Evolutionary conservation across 2,329 filamentous ascomycete species (phyloP).

Genomic region (Microascus cirrosus): DNA sequence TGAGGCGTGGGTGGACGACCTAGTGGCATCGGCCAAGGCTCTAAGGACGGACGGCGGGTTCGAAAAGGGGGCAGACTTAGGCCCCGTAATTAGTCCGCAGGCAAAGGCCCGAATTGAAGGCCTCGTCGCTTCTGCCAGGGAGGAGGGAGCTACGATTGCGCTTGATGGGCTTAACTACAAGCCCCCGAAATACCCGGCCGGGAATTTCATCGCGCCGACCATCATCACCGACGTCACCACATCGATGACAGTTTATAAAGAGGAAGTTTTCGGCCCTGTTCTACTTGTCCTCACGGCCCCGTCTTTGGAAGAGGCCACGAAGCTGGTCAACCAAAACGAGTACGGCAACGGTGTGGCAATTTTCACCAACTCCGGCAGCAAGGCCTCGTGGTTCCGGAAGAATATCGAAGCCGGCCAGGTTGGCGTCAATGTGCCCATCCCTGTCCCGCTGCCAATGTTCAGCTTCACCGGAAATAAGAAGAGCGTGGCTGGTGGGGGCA

Average conservation of each 20-base stretch:
- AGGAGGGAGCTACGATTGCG: constrained; percentile 70
- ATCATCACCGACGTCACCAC: constrained; percentile 73
- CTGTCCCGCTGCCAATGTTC: constrained; percentile 60
- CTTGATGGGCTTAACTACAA: constrained; percentile 67
- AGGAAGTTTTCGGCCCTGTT: constrained; percentile 81
- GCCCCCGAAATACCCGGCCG: constrained; percentile 69
- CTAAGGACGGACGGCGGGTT: constrained; percentile 73
- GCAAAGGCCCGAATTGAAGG: constrained; percentile 69
- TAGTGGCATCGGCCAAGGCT: constrained; percentile 62
- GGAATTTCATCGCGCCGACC: constrained; percentile 65
- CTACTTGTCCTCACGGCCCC: constrained; percentile 73
- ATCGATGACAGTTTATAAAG: constrained; percentile 72
- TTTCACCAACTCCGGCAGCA: constrained; percentile 69
- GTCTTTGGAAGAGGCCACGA: constrained; percentile 68
- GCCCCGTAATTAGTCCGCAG: constrained; percentile 70
- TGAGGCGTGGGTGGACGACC: constrained; percentile 68
- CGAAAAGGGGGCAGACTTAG: constrained; percentile 67
- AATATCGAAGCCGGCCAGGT: constrained; percentile 79
- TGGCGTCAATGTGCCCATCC: constrained; percentile 76
- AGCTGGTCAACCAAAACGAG: constrained; percentile 74
- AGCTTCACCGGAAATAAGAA: constrained; percentile 74
- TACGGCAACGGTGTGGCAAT: constrained; percentile 82
- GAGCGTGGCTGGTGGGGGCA: constrained; percentile 81
- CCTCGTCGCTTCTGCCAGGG: constrained; percentile 65
- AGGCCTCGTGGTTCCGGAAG: constrained; percentile 66